A percentile compares a stretch with the other conserved stretches of the same genome.
Conservation (phyloP, 441 rosid species). For the Raphanus hybrid region DNA sequence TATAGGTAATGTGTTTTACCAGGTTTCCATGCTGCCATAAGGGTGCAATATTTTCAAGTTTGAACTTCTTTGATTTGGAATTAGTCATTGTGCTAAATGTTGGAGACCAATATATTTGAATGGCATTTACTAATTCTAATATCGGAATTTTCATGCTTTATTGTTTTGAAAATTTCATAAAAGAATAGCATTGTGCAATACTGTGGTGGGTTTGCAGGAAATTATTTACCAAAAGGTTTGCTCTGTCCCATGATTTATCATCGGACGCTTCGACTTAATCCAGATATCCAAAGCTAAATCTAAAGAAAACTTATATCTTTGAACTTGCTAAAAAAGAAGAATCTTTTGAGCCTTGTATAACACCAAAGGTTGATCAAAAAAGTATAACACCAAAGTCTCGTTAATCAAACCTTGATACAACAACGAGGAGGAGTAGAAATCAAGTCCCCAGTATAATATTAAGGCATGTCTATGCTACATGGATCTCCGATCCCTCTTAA, state of each 20-base stretch:
- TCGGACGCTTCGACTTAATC: too few species aligned
- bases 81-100: conserved; percentile 11
- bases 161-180: neutral
- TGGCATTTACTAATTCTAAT: neutral
- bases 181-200: neutral
- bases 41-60: neutral
- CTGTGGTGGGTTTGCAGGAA: too few species aligned
- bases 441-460: neutral
- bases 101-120: neutral
- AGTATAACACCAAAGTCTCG: too few species aligned
- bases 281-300: too few species aligned
- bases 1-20: neutral
- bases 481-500: neutral
- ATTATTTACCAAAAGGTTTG: too few species aligned
- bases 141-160: neutral
- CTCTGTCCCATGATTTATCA: too few species aligned
- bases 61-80: neutral
- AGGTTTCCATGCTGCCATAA: neutral
- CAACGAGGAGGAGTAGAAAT: too few species aligned
- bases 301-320: too few species aligned
- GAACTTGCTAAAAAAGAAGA: too few species aligned
- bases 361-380: too few species aligned
- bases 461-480: conserved; percentile 15
- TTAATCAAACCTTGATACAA: too few species aligned
- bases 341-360: too few species aligned